Evolutionary conservation across 23 red algal genomes (phyloP).

Genomic region (Gracilariopsis chorda): DNA sequence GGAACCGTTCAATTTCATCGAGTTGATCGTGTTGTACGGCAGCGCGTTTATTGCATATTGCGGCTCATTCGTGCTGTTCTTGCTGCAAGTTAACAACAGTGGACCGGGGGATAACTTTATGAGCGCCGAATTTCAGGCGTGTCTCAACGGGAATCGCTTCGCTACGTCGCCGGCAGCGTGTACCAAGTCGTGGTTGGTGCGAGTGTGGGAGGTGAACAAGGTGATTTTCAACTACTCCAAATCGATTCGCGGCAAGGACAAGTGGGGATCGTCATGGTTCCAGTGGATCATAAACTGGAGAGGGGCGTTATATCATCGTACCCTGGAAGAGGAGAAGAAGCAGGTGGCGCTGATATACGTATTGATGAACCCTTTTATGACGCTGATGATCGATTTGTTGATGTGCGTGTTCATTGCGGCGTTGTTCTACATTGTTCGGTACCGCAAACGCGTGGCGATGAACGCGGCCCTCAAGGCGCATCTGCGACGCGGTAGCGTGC

Average conservation of each 20-base stretch:
- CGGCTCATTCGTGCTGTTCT: constrained; percentile 66
- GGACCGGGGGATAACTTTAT: constrained; percentile 85
- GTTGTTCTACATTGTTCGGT: constrained; percentile 60
- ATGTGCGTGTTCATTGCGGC: constrained; percentile 41
- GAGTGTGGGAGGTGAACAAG: constrained; percentile 76
- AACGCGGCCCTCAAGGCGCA: constrained; percentile 26
- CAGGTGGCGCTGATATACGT: constrained; percentile 74
- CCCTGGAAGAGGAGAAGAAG: background rate
- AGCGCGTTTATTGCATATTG: constrained; percentile 45
- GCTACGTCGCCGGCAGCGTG: background rate
- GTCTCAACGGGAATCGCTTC: constrained; percentile 13
- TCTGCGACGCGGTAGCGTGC: constrained; percentile 29
- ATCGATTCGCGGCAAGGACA: constrained; percentile 71
- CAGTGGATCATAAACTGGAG: constrained; percentile 84
- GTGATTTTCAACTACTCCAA: constrained; percentile 83
- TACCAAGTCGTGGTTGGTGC: constrained; percentile 19
- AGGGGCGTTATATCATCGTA: constrained; percentile 81
- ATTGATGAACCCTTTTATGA: constrained; percentile 72
- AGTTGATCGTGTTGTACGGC: constrained; percentile 52
- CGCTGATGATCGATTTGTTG: constrained; percentile 31
- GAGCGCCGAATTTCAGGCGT: constrained; percentile 65
- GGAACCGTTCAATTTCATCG: constrained; percentile 59
- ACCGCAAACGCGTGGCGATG: constrained; percentile 28
- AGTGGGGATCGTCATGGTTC: constrained; percentile 83
- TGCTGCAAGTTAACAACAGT: constrained; percentile 47